Percentiles rank a stretch among this genome's conserved stretches.
Evolutionary conservation across 805 yeast genomes (phyloP).

Genomic region (Ogataea trehaloabstinens): DNA sequence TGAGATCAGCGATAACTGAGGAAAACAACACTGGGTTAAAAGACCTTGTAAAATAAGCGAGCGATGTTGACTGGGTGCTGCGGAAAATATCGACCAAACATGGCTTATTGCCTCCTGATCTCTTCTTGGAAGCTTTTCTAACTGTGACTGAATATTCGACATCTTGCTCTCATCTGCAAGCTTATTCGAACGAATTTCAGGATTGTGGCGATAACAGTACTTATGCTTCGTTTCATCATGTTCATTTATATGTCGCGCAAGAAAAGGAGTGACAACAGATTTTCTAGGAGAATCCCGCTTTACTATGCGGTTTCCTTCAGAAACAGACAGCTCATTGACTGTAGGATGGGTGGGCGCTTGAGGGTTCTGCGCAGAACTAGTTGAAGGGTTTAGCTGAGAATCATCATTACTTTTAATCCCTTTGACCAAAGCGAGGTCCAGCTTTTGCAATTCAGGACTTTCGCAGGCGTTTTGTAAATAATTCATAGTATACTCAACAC

Average conservation of each 20-base stretch:
- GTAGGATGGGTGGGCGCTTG: neutral
- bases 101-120: slow-evolving; percentile 79
- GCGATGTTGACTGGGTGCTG: slow-evolving; percentile 69
- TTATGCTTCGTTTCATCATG: slow-evolving; percentile 56
- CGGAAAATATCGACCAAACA: slow-evolving; percentile 81
- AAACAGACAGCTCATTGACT: no score
- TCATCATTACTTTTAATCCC: slow-evolving; percentile 10
- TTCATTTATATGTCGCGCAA: slow-evolving; percentile 34
- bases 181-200: slow-evolving; percentile 69
- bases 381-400: neutral
- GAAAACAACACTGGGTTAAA: slow-evolving; percentile 88
- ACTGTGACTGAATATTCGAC: slow-evolving; percentile 56
- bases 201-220: slow-evolving; percentile 92
- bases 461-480: slow-evolving; percentile 20
- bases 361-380: neutral
- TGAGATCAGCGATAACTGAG: slow-evolving; percentile 83
- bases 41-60: slow-evolving; percentile 79
- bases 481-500: no score
- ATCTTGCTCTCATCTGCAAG: slow-evolving; percentile 62
- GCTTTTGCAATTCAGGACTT: slow-evolving; percentile 17
- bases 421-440: slow-evolving; percentile 18
- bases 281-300: slow-evolving; percentile 12
- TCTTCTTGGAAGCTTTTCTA: slow-evolving; percentile 59
- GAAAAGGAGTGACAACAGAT: slow-evolving; percentile 35
- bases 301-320: neutral